Base-by-base conservation (phyloP, 148 eudicot genomes). In the Vaccinium vitisidaea region DNA sequence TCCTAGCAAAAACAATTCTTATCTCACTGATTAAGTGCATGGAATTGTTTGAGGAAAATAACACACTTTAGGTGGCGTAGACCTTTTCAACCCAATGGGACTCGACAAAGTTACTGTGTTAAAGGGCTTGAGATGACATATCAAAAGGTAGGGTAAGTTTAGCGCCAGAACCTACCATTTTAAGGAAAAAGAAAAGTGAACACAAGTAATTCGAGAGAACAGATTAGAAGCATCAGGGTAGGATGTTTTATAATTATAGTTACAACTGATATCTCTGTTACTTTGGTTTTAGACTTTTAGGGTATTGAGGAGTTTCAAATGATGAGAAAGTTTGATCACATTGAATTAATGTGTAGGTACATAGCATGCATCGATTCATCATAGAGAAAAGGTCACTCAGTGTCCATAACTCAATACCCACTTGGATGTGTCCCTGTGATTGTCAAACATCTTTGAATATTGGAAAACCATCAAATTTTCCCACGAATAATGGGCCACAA, bases 401-500 rank as follows among this genome's bases (percentile, higher is more conserved):
- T 27, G 25, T 80, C 36, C 9, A 56, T 80, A 21, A 58, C 25
- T 80, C 82, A 80, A 81, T 46, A 59, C 54, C 54, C 53, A 80
- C 46, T 32, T 25, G 14, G 2, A 69, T 25, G 8, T 25, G 59
- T 67, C 46, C 14, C 2, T 9, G 46, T 58, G 50, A 59, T 4
- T 25, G 19, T 82, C 59, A 67, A 49, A 63, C 49, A 82, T 61
- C 12, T 67, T 59, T 52, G 19, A 11, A 23, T 30, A 82, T 27
- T 82, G 50, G 8, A 32, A 15, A 82, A 15, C 21, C 46, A 81
- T 81, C 19, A 48, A 82, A 52, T 27, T 82, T 49, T 67, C 8
- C 27, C 11, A 9, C 16, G 25, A 69, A 82, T 4, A 61, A 81
- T 63, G 15, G 7, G 58, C 58, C 43, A 63, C 54, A 65, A 48